Conservation (phyloP, 148 eudicot species). For the Rhododendron molle region DNA sequence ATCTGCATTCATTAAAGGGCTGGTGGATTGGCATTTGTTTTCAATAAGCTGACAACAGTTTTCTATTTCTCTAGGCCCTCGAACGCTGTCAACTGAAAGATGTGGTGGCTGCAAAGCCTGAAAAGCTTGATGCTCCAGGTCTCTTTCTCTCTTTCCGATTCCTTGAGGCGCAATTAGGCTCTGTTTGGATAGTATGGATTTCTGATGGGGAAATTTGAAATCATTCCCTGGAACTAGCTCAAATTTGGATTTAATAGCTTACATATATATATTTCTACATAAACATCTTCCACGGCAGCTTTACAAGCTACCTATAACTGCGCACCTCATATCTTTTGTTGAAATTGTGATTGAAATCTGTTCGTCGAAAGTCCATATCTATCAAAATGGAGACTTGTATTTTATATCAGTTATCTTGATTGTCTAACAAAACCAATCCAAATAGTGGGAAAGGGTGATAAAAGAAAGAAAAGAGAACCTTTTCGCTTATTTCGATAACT, state of each 20-base stretch:
- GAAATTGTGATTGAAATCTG: too few species aligned
- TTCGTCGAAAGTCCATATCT: too few species aligned
- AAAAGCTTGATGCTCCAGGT: constrained; percentile 37
- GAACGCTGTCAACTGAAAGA: constrained; percentile 48
- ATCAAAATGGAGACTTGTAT: too few species aligned
- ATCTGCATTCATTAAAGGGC: neutral
- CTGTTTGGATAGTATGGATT: neutral
- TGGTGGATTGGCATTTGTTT: neutral
- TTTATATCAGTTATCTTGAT: too few species aligned
- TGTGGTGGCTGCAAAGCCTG: constrained; percentile 37
- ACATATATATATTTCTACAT: neutral
- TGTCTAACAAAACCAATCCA: too few species aligned
- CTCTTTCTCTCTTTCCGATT: neutral
- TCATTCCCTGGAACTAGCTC: neutral
- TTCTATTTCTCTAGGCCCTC: constrained; percentile 28
- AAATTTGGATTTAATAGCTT: neutral
- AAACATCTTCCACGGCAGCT: neutral
- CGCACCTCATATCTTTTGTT: too few species aligned
- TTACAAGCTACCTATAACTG: too few species aligned
- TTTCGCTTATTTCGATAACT: too few species aligned
- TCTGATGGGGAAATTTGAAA: neutral
- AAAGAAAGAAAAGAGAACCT: too few species aligned
- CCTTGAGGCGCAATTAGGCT: neutral
- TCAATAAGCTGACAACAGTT: neutral
- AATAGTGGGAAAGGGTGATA: too few species aligned